Base-by-base conservation (phyloP, 2,329 filamentous ascomycete genomes). In the Pseudogymnoascus sp. region DNA sequence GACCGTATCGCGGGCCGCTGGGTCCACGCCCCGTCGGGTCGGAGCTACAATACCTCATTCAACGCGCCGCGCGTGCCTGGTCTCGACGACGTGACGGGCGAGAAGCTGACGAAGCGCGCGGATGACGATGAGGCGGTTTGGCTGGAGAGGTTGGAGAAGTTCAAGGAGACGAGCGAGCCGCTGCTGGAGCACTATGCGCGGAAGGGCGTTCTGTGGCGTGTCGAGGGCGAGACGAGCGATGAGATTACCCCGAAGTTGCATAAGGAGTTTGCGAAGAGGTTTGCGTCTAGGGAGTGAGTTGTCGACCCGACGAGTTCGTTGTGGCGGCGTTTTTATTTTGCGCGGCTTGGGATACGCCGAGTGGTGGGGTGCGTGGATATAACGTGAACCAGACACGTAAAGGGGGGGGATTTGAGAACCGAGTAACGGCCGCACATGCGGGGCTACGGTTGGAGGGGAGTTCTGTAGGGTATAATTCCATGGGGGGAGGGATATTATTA, bases 1-100 rank as follows among this genome's bases (percentile, higher is more conserved):
- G 84, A 91, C 67, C 88, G 94, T 60, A 96, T 99, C 67, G 84
- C 89, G 41, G 91, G 90, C 58, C 87, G 94, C 61, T 96, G 92
- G 92, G 87, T 96, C 38, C 94, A 99, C 74, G 88, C 89, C 68
- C 85, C 90, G 0, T 95, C 90, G 0, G 94, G 94, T 1, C 82
- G 94, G 26, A 88, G 96, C 13, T 99, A 99, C 78, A 99, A 99
- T 72, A 95, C 91, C 2, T 85, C 85, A 0, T 99, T 96, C 77
- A 91, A 97, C 70, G 81, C 88, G 6, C 94, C 94, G 0, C 87
- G 86, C 65, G 84, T 92, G 1, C 74, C 83, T 0, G 92, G 94
- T 23, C 82, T 79, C 65, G 94, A 99, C 73, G 94, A 99, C 72
- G 71, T 96, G 55, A 99, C 94, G 0, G 94, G 94, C 13, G 94